Percentiles rank a stretch among this genome's conserved stretches.
phyloP scores from a whole-genome alignment of 768 basidiomycete genomes.

The Gyrodon lividus region DNA sequence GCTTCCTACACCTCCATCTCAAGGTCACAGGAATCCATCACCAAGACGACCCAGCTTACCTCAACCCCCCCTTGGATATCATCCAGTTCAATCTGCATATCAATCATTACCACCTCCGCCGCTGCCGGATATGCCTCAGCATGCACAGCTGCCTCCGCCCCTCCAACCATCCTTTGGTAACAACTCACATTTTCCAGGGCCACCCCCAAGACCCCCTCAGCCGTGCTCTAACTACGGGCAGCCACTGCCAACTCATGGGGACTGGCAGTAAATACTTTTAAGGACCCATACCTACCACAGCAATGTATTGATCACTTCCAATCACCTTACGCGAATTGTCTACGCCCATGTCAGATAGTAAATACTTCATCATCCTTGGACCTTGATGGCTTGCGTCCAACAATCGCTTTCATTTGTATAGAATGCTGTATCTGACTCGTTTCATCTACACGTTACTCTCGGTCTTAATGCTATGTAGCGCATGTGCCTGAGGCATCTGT shows the following conservation, averaged over 20 bases:
- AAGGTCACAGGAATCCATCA: slow-evolving; percentile 23
- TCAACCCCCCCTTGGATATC: slow-evolving; percentile 45
- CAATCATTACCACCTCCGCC: slow-evolving; percentile 36
- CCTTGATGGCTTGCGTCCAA: slow-evolving; percentile 1
- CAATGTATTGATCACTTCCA: slow-evolving; percentile 15
- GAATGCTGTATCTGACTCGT: slow-evolving; percentile 20
- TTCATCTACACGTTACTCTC: not conserved
- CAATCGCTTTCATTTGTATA: slow-evolving; percentile 7
- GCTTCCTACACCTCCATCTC: slow-evolving; percentile 29
- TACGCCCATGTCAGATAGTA: slow-evolving; percentile 13
- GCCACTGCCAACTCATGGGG: slow-evolving; percentile 27
- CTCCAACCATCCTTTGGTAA: slow-evolving; percentile 21
- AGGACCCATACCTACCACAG: slow-evolving; percentile 4
- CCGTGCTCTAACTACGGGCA: slow-evolving; percentile 31
- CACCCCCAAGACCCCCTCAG: slow-evolving; percentile 42
- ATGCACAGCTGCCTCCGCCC: slow-evolving; percentile 23
- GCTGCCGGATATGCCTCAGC: slow-evolving; percentile 30
- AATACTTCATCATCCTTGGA: slow-evolving; percentile 1
- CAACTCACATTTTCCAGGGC: slow-evolving; percentile 38
- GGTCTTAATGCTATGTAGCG: slow-evolving; percentile 11
- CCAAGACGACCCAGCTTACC: slow-evolving; percentile 52
- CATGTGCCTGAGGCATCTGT: not conserved
- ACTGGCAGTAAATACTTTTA: slow-evolving; percentile 32
- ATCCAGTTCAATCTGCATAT: slow-evolving; percentile 40
- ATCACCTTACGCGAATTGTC: slow-evolving; percentile 10